phyloP scores from a whole-genome alignment of 2,329 filamentous ascomycete species.

The Coniochaeta pulveracea region DNA sequence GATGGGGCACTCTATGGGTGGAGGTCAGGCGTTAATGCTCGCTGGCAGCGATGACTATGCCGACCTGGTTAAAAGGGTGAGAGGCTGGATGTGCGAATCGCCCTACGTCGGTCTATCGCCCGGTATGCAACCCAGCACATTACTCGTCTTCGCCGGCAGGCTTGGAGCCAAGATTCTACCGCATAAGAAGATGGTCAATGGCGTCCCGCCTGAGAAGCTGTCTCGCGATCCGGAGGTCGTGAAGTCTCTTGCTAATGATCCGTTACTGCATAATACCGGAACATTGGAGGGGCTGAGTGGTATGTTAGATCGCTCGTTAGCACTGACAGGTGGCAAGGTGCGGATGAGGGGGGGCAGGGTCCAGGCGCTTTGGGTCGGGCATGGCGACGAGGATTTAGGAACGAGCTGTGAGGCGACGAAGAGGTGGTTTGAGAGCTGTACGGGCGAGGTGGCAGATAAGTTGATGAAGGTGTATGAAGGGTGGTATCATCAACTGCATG shows the following conservation, averaged over 20 bases:
- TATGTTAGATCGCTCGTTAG: constrained; percentile 62
- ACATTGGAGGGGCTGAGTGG: constrained; percentile 72
- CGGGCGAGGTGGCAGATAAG: constrained; percentile 51
- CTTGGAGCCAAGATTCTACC: constrained; percentile 60
- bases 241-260: constrained; percentile 50
- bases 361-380: constrained; percentile 56
- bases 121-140: constrained; percentile 46
- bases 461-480: constrained; percentile 65
- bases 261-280: constrained; percentile 69
- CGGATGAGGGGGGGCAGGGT: constrained; percentile 29
- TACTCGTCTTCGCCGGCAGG: constrained; percentile 56
- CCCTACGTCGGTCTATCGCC: constrained; percentile 68
- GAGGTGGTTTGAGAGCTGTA: constrained; percentile 44
- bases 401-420: constrained; percentile 55
- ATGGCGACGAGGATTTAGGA: constrained; percentile 65
- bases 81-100: constrained; percentile 65
- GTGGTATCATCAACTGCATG: constrained; percentile 65
- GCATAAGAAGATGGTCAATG: constrained; percentile 52
- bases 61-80: constrained; percentile 45
- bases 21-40: constrained; percentile 60
- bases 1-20: constrained; percentile 87
- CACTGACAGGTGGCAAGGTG: constrained; percentile 45
- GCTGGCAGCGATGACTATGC: constrained; percentile 36
- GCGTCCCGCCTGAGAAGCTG: constrained; percentile 52
- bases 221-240: constrained; percentile 56